Percentiles rank a stretch among this genome's conserved stretches.
Conservation (phyloP, 2,329 filamentous ascomycete genomes). For the Cryphonectria carpinicola region DNA sequence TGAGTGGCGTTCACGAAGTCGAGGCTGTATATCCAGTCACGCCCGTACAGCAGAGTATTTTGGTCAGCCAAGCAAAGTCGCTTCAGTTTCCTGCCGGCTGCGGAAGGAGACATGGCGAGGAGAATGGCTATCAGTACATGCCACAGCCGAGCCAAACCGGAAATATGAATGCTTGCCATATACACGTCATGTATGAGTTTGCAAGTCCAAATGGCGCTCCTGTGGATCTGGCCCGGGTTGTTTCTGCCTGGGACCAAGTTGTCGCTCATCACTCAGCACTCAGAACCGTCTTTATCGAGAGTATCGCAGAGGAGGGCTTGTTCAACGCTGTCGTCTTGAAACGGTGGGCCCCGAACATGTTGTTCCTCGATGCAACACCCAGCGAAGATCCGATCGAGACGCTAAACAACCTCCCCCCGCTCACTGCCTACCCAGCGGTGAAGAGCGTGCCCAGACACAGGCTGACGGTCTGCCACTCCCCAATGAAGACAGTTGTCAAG, state of each 20-base stretch:
- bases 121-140: slow-evolving; percentile 15
- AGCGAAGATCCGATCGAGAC: slow-evolving; percentile 44
- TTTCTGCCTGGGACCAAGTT: slow-evolving; percentile 54
- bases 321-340: slow-evolving; percentile 56
- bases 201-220: slow-evolving; percentile 41
- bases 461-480: slow-evolving; percentile 53
- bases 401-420: slow-evolving; percentile 47
- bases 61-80: slow-evolving; percentile 48
- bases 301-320: slow-evolving; percentile 51
- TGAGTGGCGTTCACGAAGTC: slow-evolving; percentile 49
- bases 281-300: slow-evolving; percentile 56
- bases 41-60: slow-evolving; percentile 52
- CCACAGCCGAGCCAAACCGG: slow-evolving; percentile 16
- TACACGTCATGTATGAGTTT: slow-evolving; percentile 54
- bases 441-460: slow-evolving; percentile 50
- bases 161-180: slow-evolving; percentile 46
- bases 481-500: slow-evolving; percentile 50
- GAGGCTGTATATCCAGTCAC: slow-evolving; percentile 55
- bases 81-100: slow-evolving; percentile 19
- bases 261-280: slow-evolving; percentile 50
- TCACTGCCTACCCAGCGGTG: slow-evolving; percentile 41
- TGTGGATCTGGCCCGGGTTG: slow-evolving; percentile 50
- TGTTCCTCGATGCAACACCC: slow-evolving; percentile 54
- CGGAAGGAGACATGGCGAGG: slow-evolving; percentile 5
- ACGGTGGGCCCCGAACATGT: slow-evolving; percentile 53